phyloP scores from a whole-genome alignment of 192 early-diverging fungal genomes.

The Obelidium mucronatum region DNA sequence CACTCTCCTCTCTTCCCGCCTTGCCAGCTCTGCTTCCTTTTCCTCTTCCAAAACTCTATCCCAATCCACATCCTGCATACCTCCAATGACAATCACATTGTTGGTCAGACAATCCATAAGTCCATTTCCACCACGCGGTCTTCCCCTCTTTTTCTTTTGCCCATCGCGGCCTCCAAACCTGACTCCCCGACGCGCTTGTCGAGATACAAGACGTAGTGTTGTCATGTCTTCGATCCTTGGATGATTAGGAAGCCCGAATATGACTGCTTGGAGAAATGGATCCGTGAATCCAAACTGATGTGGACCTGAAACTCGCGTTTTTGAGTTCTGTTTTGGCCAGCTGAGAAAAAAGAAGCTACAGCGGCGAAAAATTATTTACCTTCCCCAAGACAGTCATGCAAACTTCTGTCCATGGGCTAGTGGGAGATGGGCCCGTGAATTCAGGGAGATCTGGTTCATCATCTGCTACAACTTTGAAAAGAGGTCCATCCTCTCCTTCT shows the following conservation, averaged over 20 bases:
- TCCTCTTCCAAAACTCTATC: slow-evolving; percentile 19
- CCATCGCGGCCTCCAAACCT: slow-evolving; percentile 29
- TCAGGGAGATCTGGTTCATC: slow-evolving; percentile 29
- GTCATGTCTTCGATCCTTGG: slow-evolving; percentile 29
- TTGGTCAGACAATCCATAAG: not conserved
- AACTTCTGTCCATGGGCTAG: slow-evolving; percentile 37
- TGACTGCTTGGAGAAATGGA: slow-evolving; percentile 36
- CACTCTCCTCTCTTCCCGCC: slow-evolving; percentile 20
- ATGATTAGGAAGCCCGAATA: slow-evolving; percentile 28
- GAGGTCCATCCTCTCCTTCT: slow-evolving; percentile 32
- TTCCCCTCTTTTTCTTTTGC: slow-evolving; percentile 7
- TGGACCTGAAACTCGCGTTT: slow-evolving; percentile 36
- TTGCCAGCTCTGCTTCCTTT: not conserved
- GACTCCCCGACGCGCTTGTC: slow-evolving; percentile 26
- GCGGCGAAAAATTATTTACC: not conserved
- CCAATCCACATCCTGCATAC: slow-evolving; percentile 20
- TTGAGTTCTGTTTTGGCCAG: slow-evolving; percentile 5
- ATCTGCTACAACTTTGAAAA: slow-evolving; percentile 26
- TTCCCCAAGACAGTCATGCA: slow-evolving; percentile 31
- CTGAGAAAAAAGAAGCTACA: not conserved
- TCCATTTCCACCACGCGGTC: not conserved
- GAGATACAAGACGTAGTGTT: slow-evolving; percentile 24
- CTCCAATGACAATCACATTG: slow-evolving; percentile 22
- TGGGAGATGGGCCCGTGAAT: slow-evolving; percentile 31
- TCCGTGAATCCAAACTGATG: slow-evolving; percentile 41